Evolutionary conservation across 2,329 filamentous ascomycete species (phyloP), one percentile per base, ranked within the genome.

Genomic region (Penicillium sp.): DNA sequence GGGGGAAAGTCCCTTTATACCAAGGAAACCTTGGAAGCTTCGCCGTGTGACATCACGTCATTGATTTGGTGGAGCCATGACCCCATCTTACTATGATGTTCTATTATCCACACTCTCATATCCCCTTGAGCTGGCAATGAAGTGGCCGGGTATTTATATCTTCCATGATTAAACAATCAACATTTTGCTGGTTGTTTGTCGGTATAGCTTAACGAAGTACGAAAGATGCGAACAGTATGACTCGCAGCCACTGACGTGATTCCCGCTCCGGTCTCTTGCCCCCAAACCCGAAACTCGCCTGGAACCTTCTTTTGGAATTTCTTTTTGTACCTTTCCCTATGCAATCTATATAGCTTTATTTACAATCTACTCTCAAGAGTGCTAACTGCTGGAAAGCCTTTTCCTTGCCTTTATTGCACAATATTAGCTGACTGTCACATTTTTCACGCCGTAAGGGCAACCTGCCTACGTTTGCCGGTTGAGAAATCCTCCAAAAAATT

Each of bases 401-500:
- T 18, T 6, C 9, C 37, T 20, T 18, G 11, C n/a, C 43, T 27
- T 31, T 12, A 5, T 31, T n/a, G 20, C 40, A 45, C 12, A 6
- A 20, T 22, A 18, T 45, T 29, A 45, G 43, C 25, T 44, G 22
- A 23, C 23, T 14, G 25, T 45, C 43, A 25, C 43, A 45, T 45
- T 45, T 26, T 45, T 27, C 26, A 15, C 14, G 14, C 15, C 4
- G 18, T 47, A 33, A n/a, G 48, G 40, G n/a, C 35, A 29, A 26
- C 27, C 20, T 62, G 18, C 27, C 20, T 62, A 63, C 54, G 29
- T 55, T 56, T 64, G 64, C 2, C 57, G 54, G 29, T 62, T 57
- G 31, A 72, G 53, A 29, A 75, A 76, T 12, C 67, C 67, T 9
- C 59, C 60, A 48, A 77, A 76, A 54, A 76, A 76, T 1, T 63